Evolutionary conservation across 257 asterid genomes (phyloP).

Genomic region (Cruciata laevipes): DNA sequence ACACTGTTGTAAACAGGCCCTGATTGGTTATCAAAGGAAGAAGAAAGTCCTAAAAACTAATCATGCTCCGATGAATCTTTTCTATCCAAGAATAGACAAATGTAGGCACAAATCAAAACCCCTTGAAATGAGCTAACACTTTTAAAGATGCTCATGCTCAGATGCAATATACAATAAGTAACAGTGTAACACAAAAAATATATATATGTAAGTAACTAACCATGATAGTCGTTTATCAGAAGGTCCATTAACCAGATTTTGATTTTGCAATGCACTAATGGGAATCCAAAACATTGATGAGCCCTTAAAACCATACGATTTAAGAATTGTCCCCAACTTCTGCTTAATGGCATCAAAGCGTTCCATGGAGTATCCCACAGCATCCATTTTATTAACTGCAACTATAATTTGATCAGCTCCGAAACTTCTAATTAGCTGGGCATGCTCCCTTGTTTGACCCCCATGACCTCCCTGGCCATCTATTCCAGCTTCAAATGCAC

Average conservation of each 20-base stretch:
- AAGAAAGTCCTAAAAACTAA: not conserved
- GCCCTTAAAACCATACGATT: conserved; percentile 75
- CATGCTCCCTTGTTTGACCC: conserved; percentile 97
- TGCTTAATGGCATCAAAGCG: conserved; percentile 70
- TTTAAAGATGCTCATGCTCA: not conserved
- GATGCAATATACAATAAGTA: not conserved
- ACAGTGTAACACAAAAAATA: not conserved
- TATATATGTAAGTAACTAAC: conserved; percentile 36
- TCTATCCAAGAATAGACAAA: not conserved
- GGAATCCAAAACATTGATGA: conserved; percentile 80
- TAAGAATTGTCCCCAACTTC: conserved; percentile 71
- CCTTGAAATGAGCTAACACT: not conserved
- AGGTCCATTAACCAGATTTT: conserved; percentile 62
- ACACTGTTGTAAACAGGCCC: not conserved
- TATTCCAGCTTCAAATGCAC: conserved; percentile 92
- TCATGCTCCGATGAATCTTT: not conserved
- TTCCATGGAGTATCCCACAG: conserved; percentile 71
- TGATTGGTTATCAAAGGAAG: not conserved
- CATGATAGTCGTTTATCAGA: conserved; percentile 62
- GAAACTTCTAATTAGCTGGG: conserved; percentile 85
- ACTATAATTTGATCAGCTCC: conserved; percentile 89
- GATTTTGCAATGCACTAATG: conserved; percentile 86
- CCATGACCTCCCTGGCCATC: conserved; percentile 61
- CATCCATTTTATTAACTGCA: conserved; percentile 93
- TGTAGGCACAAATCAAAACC: not conserved